Evolutionary conservation across 768 basidiomycete species (phyloP), one percentile per base, ranked within the genome.

Genomic region (Pisolithus marmoratus): DNA sequence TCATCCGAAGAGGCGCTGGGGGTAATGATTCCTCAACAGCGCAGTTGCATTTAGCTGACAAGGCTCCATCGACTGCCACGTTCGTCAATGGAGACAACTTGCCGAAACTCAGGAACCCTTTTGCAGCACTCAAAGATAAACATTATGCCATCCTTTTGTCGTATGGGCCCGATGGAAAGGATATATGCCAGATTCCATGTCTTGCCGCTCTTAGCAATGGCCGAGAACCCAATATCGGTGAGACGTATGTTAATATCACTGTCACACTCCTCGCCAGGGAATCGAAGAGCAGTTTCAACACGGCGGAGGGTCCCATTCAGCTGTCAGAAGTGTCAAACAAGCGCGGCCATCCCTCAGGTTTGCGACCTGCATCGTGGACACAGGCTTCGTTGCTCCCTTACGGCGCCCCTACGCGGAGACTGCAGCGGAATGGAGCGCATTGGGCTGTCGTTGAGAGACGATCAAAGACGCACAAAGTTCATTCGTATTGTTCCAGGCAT

Each of bases 141-240:
- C 6, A 42, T 2, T 19, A 15, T 22, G 41, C 46, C 1, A 41
- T 48, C 27, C 46, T 40, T 31, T 17, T 53, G 23, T 17, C 52
- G 12, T 37, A 53, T 36, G 46, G 14, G 22, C 45, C 41, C 15
- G 46, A 48, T n/a, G 15, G 45, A 12, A 26, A 40, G 14, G 52
- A 44, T 40, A 26, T 53, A 38, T 17, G 52, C 52, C 52, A 0
- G 52, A 53, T 29, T 47, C 48, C 38, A 46, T 53, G 19, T 11
- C 23, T 37, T 15, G 38, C 22, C 2, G 40, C 52, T 7, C 48
- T 48, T 31, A 31, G 44, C 3, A 9, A 20, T 22, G 46, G n/a
- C 9, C 14, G 19, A 20, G 31, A 11, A 8, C n/a, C 14, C 1
- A 9, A 38, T 2, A 38, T 38, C 27, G 7, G 24, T 1, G 1